phyloP scores from a whole-genome alignment of 1,284 basidiomycete species.

The Boletellus deceptivus region DNA sequence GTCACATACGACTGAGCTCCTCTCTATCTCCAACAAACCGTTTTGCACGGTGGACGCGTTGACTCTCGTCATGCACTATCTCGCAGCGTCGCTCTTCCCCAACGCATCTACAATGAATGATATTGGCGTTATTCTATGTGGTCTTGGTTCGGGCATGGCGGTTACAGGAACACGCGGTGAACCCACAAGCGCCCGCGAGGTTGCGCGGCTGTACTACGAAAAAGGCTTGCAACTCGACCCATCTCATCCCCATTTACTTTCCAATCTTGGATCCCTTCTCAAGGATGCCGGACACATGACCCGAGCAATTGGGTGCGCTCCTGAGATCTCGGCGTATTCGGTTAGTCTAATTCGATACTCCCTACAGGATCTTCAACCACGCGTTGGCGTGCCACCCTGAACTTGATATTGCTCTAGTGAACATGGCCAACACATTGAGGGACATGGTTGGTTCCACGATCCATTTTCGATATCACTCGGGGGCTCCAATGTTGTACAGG shows the following conservation, averaged over 20 bases:
- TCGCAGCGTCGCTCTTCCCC: slow-evolving; percentile 52
- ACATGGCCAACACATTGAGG: slow-evolving; percentile 60
- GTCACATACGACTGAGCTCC: slow-evolving; percentile 20
- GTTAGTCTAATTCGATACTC: slow-evolving; percentile 9
- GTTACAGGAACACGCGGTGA: slow-evolving; percentile 19
- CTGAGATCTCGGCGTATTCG: not conserved
- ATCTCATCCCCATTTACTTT: slow-evolving; percentile 57
- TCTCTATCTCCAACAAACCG: slow-evolving; percentile 32
- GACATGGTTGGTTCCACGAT: slow-evolving; percentile 38
- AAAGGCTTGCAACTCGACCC: slow-evolving; percentile 54
- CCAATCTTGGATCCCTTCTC: slow-evolving; percentile 58
- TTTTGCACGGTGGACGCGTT: slow-evolving; percentile 48
- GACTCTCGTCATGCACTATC: slow-evolving; percentile 55
- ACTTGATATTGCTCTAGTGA: slow-evolving; percentile 60
- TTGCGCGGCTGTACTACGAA: slow-evolving; percentile 57
- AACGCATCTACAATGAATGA: slow-evolving; percentile 61
- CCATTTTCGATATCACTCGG: not conserved
- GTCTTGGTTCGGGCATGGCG: slow-evolving; percentile 36
- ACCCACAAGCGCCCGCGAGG: slow-evolving; percentile 29
- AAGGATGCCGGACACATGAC: slow-evolving; percentile 56
- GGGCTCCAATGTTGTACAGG: slow-evolving; percentile 30
- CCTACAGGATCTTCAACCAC: slow-evolving; percentile 24
- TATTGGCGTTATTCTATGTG: slow-evolving; percentile 57
- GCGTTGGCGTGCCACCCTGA: slow-evolving; percentile 55
- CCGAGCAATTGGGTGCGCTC: slow-evolving; percentile 48